Evolutionary conservation across 129 eudicot species (phyloP), one percentile per base, ranked within the genome.

Genomic region (Gnaphalium uliginosum): DNA sequence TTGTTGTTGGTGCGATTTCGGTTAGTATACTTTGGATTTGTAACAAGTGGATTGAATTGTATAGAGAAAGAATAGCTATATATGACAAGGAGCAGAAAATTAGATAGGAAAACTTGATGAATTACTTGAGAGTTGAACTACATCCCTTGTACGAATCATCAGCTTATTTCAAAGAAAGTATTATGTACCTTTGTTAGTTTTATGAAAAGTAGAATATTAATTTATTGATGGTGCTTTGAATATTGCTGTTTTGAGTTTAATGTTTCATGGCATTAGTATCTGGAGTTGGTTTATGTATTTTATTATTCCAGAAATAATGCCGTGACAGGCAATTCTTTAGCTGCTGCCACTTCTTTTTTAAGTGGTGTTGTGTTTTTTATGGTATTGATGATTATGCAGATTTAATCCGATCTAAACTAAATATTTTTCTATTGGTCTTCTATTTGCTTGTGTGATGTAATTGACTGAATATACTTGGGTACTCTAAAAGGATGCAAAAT

Each of bases 11-110:
- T 27, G 98, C 96, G 2, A 90, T 93, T 78, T 71, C 79, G 18
- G 96, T 88, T 69, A 93, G 98, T 81, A 67, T 88, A 35, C 78
- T 93, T 86, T 93, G 98, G 96, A 82, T 90, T 78, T 60, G 77
- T 27, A 90, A 86, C 73, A 81, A 79, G 60, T 93, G 96, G 98
- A 32, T 88, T 21, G 88, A 90, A 26, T 84, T 88, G 87, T 86
- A 83, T 79, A 78, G 89, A 23, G 89, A 84, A 68, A 90, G 89
- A 77, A 73, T 7, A 73, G 70, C 73, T 41, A 74, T 75, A 33
- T 5, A 72, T 77, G 85, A 79, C 21, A 84, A 84, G 69, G 64
- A 80, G 30, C 46, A 66, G 67, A 88, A 88, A 85, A 65, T 59
- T 79, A 72, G 82, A 62, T 91, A 83, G 85, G 35, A 46, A 26